phyloP scores from a whole-genome alignment of 257 asterid genomes.

The Paraleonurus japonicus region DNA sequence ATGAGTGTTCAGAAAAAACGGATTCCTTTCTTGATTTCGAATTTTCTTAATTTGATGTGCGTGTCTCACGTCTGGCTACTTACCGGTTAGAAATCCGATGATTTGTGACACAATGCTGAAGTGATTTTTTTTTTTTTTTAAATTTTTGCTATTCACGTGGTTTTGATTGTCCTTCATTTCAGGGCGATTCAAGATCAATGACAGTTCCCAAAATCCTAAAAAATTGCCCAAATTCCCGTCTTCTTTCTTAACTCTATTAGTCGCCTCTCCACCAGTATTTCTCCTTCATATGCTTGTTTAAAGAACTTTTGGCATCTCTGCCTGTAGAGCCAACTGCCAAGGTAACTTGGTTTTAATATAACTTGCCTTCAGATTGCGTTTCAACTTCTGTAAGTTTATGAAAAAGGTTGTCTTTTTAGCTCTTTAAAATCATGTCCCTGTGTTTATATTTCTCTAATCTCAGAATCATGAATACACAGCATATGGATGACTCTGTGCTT shows the following conservation, averaged over 20 bases:
- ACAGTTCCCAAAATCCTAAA: not conserved
- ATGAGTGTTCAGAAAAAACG: not conserved
- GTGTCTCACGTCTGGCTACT: not conserved
- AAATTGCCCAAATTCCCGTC: not conserved
- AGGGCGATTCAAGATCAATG: not conserved
- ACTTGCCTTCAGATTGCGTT: no score
- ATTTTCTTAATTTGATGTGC: not conserved
- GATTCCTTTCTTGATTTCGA: not conserved
- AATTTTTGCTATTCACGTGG: not conserved
- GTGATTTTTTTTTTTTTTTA: no score
- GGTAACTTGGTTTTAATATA: no score
- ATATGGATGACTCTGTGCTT: no score
- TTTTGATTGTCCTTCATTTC: not conserved
- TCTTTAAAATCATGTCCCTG: no score
- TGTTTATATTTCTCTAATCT: no score
- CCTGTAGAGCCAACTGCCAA: no score
- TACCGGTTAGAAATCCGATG: not conserved
- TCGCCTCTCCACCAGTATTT: not conserved
- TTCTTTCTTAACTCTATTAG: not conserved
- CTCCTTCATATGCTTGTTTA: not conserved
- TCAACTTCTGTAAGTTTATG: no score
- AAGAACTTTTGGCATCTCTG: no score
- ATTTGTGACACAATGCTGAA: not conserved
- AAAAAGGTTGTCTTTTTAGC: no score
- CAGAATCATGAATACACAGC: no score